Base-by-base conservation (phyloP, 345 rosid species). In the Ailanthus altissimus region DNA sequence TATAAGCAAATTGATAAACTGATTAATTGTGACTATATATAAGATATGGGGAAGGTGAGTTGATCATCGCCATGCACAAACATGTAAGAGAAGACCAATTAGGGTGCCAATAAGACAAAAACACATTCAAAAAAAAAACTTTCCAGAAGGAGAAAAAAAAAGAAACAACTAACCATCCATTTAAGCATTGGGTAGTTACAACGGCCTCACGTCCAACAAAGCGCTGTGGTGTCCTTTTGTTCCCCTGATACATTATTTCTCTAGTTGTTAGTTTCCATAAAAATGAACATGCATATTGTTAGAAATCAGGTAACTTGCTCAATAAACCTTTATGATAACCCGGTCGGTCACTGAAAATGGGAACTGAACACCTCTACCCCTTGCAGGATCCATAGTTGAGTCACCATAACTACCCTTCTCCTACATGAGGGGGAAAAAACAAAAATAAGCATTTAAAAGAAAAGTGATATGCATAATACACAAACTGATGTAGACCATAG, bases 141-240 rank as follows among this genome's bases (percentile, higher is more conserved):
- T 4, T n/a, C 10, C 20, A 53, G 25, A n/a, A 20, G 1, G 21
- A 2, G 12, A 6, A 9, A 40, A 21, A 67, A 72, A 56, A 63
- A 40, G 74, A 62, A 47, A 72, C 70, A 14, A 87, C 91, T 71
- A 67, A 94, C 97, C 98, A 94, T 90, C 97, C 98, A 80, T 94
- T 92, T 81, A 94, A 83, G 96, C 98, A 94, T 54, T 92, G 98
- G 20, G 98, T 90, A 78, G 94, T 94, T 66, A 92, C 94, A 64
- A 92, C 87, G 63, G 98, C 97, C 84, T 89, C 91, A 38, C 98
- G 97, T 77, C 97, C 98, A 47, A 94, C 98, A 88, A 94, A 94
- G 64, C 93, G 90, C 75, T 85, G 88, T 6, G 97, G 98, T 13
- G 97, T 94, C 86, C 98, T 90, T 83, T 91, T 94, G 94, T 94